Evolutionary conservation across 2,329 filamentous ascomycete genomes (phyloP).

Genomic region (Phialophora chinensis): DNA sequence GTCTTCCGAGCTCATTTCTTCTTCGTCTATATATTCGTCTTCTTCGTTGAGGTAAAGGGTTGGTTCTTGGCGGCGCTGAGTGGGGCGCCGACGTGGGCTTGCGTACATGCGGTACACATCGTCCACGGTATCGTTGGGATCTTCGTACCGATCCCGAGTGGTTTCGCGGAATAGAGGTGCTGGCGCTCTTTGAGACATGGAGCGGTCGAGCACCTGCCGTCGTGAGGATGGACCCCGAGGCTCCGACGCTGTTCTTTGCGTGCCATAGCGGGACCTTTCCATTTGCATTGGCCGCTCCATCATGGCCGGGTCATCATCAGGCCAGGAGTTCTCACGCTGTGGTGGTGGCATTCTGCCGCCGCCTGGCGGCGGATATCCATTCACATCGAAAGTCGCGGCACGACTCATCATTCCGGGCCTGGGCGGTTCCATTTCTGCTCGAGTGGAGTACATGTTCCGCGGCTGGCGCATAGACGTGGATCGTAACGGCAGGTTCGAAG

Average conservation of each 20-base stretch:
- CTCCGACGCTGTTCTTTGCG: conserved; percentile 59
- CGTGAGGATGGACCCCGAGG: conserved; percentile 50
- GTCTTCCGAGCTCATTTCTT: conserved; percentile 55
- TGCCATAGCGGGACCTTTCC: conserved; percentile 48
- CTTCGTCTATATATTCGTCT: conserved; percentile 73
- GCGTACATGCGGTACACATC: conserved; percentile 50
- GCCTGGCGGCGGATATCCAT: conserved; percentile 47
- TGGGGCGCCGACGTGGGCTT: conserved; percentile 31
- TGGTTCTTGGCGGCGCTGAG: conserved; percentile 43
- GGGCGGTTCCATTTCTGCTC: conserved; percentile 26
- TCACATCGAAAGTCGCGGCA: conserved; percentile 33
- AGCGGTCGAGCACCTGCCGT: conserved; percentile 42
- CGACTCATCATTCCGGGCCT: conserved; percentile 34
- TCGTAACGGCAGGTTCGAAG: conserved; percentile 50
- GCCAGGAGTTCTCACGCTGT: conserved; percentile 41
- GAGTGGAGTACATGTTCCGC: conserved; percentile 39
- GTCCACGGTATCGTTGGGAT: conserved; percentile 48
- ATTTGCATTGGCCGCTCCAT: conserved; percentile 39
- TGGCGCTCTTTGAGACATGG: conserved; percentile 38
- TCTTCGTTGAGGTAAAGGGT: conserved; percentile 74
- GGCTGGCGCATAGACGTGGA: conserved; percentile 56
- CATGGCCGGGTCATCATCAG: conserved; percentile 25
- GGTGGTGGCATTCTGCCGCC: conserved; percentile 38
- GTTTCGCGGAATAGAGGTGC: conserved; percentile 44
- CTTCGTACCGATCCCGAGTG: conserved; percentile 43